Evolutionary conservation across 2,329 filamentous ascomycete species (phyloP), one percentile per base, ranked within the genome.

Genomic region (Colletotrichum cuscutae): DNA sequence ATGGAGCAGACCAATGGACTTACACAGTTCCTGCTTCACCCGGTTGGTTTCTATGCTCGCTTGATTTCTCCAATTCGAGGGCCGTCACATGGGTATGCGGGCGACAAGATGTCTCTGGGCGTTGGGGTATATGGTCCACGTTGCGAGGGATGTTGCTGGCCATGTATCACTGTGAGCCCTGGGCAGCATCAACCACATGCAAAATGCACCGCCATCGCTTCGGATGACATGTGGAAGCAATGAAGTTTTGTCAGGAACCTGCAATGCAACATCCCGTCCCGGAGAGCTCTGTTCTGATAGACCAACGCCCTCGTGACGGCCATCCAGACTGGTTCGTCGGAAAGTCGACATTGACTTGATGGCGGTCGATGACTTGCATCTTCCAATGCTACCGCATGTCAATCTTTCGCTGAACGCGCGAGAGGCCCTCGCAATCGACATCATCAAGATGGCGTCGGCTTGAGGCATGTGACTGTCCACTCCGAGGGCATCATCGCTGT

Each of bases 11-110:
- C 61, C 61, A 64, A 64, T 64, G 12, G 28, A 37, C 46, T 64
- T 64, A 64, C 61, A 64, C 46, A 49, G 49, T 26, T 32, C 46
- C 60, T 63, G 60, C 12, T 24, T 24, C 28, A 28, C 42, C 60
- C 60, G 15, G 24, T 8, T 26, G 12, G 7, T 63, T 37, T 15
- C 46, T 15, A 7, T 22, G 4, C 32, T 9, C 4, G 28, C 22
- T 4, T 37, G 30, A 24, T 12, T 28, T 54, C 59, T 37, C 30
- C 46, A 54, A 64, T n/a, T 49, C 7, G 15, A 26, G 4, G 19
- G 30, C n/a, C 22, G 30, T 12, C 60, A 53, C 46, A 63, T 19
- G n/a, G 46, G 26, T 35, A 28, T 53, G 28, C 42, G 42, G 42
- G 42, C 59, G 15, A 24, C 15, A 15, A 32, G 11, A 6, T 19